Evolutionary conservation across 2,329 filamentous ascomycete species (phyloP).

Genomic region (Lachnellula suecica): DNA sequence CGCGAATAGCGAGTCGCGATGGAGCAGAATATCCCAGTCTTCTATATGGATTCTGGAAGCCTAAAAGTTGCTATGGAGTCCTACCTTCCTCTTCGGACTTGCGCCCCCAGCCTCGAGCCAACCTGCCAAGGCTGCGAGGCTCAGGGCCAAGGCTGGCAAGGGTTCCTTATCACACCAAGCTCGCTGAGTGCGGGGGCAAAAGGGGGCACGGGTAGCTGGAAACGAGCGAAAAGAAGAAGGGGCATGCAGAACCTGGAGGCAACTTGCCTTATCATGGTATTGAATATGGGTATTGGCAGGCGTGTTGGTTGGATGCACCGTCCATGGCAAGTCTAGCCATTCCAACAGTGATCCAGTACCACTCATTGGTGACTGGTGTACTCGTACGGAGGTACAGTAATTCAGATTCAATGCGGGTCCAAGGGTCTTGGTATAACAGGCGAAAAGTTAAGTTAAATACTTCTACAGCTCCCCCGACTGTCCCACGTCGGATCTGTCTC

Average conservation of each 20-base stretch:
- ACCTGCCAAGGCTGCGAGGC: neutral
- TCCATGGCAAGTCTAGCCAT: neutral
- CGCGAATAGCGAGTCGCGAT: too few relatives aligned
- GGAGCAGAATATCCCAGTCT: neutral
- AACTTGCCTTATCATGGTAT: neutral
- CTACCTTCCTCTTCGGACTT: neutral
- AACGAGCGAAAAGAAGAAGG: neutral
- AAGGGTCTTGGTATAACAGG: neutral
- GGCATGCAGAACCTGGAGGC: neutral
- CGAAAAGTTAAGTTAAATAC: neutral
- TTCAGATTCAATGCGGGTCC: neutral
- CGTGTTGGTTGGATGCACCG: neutral
- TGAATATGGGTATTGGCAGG: neutral
- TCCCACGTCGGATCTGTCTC: neutral
- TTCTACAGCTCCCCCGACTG: neutral
- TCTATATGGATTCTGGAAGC: neutral
- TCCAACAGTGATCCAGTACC: neutral
- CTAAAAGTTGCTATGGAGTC: neutral
- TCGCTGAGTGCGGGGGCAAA: neutral
- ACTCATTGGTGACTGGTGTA: neutral
- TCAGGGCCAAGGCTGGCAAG: neutral
- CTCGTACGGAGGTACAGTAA: neutral
- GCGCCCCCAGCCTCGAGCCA: neutral
- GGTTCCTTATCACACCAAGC: neutral
- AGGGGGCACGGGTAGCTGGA: neutral